Conservation (phyloP, 2,329 filamentous ascomycete genomes). For the Trichoderma arundinaceum region DNA sequence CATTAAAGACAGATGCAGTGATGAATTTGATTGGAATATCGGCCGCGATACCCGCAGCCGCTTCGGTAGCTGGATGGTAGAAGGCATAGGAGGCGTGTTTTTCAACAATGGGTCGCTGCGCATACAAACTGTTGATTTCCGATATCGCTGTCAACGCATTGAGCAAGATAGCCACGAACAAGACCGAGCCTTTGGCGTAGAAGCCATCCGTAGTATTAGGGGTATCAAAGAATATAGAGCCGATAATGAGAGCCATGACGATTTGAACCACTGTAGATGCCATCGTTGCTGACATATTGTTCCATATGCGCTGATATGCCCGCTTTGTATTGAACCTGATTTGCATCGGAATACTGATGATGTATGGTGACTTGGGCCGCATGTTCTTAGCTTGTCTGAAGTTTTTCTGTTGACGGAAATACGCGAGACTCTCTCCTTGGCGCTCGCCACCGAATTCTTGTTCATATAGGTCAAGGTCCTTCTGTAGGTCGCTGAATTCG, state of each 20-base stretch:
- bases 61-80: conserved; percentile 59
- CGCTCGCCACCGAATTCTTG: conserved; percentile 51
- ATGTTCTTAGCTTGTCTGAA: conserved; percentile 58
- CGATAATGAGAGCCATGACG: conserved; percentile 65
- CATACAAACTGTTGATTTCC: conserved; percentile 56
- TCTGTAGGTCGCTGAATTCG: conserved; percentile 50
- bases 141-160: conserved; percentile 63
- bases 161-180: conserved; percentile 66
- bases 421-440: conserved; percentile 46
- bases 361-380: conserved; percentile 61
- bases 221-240: conserved; percentile 63
- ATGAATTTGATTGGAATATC: conserved; percentile 65
- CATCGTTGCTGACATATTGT: conserved; percentile 55
- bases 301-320: conserved; percentile 59
- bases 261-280: conserved; percentile 55
- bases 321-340: conserved; percentile 57
- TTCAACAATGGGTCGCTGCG: conserved; percentile 55
- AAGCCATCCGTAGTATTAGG: conserved; percentile 58
- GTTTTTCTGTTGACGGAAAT: conserved; percentile 56
- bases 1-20: conserved; percentile 57
- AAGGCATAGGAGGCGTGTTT: conserved; percentile 57
- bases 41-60: conserved; percentile 58
- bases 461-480: conserved; percentile 59
- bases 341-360: conserved; percentile 62
- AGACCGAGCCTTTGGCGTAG: conserved; percentile 58